Percentiles rank a stretch among this genome's conserved stretches.
These are phyloP conservation scores for Mariannaea elegans DNA, from an alignment of 2,329 filamentous ascomycete species.

Conservation along the genomic window DNA sequence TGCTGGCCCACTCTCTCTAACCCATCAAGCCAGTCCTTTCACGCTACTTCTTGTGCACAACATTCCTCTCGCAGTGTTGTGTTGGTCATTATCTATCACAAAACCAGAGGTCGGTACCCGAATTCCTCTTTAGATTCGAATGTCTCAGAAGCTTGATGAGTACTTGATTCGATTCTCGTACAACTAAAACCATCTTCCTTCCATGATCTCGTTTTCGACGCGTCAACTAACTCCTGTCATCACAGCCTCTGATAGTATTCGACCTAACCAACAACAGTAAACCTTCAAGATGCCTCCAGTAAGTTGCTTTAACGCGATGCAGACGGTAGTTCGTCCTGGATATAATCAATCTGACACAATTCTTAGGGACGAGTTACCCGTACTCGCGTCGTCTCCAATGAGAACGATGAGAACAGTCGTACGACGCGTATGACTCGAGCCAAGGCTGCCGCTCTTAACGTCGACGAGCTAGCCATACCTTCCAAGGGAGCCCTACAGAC, in stretches of 20 bases:
- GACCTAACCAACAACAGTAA: constrained; percentile 34
- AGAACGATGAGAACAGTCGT: constrained; percentile 90
- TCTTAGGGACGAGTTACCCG: constrained; percentile 73
- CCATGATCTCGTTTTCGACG: constrained; percentile 28
- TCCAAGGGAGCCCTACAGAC: constrained; percentile 72
- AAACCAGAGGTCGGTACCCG: constrained; percentile 47
- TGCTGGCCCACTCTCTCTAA: constrained; percentile 38
- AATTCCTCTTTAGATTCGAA: constrained; percentile 40
- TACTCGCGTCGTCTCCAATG: constrained; percentile 82
- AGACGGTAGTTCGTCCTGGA: neutral
- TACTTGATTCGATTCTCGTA: constrained; percentile 14
- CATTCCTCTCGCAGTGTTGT: constrained; percentile 50
- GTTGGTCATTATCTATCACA: constrained; percentile 43
- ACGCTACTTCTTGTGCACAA: constrained; percentile 42
- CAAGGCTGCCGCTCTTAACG: constrained; percentile 81
- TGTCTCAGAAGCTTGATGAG: constrained; percentile 42
- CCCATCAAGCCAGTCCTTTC: constrained; percentile 39
- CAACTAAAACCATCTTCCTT: constrained; percentile 23
- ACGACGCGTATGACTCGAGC: constrained; percentile 91
- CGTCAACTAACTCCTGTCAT: constrained; percentile 38
- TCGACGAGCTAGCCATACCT: constrained; percentile 67
- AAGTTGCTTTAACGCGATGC: constrained; percentile 37
- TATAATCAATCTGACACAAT: constrained; percentile 22
- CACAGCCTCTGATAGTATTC: constrained; percentile 31
- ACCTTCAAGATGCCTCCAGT: constrained; percentile 49